Percentiles rank a stretch among this genome's conserved stretches.
phyloP scores from a whole-genome alignment of 1,284 basidiomycete species.

The Ustilago vetiveriae region DNA sequence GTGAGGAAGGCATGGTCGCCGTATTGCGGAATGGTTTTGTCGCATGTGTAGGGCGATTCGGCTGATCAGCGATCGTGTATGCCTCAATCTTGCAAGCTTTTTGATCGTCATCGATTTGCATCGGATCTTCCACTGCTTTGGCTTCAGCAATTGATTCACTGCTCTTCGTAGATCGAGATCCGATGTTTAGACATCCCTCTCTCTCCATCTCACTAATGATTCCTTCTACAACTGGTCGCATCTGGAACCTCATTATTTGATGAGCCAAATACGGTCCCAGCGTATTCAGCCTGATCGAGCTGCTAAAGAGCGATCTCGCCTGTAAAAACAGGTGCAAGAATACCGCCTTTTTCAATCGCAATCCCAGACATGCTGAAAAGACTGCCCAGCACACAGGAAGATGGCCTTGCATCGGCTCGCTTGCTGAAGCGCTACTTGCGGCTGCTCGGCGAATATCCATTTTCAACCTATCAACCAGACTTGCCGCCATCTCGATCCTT shows the following conservation, averaged over 20 bases:
- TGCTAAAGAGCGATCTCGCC: slow-evolving; percentile 85
- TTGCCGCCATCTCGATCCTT: slow-evolving; percentile 11
- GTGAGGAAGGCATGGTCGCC: slow-evolving; percentile 2
- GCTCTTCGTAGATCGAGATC: background rate
- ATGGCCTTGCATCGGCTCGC: slow-evolving; percentile 74
- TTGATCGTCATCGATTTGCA: slow-evolving; percentile 1
- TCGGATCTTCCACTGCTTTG: background rate
- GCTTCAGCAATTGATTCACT: background rate
- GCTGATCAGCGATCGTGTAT: slow-evolving; percentile 5
- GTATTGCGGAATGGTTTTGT: slow-evolving; percentile 15
- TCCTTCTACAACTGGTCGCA: slow-evolving; percentile 64
- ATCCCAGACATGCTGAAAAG: slow-evolving; percentile 78
- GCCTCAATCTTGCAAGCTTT: background rate
- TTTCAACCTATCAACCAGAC: slow-evolving; percentile 13
- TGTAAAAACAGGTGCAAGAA: slow-evolving; percentile 93
- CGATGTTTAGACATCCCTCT: slow-evolving; percentile 5
- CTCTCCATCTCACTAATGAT: slow-evolving; percentile 13
- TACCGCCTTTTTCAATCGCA: slow-evolving; percentile 75
- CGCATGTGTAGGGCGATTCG: background rate
- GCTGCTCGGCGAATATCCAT: background rate
- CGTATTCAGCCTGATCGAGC: slow-evolving; percentile 87
- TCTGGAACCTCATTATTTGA: slow-evolving; percentile 80
- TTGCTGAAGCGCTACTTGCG: background rate
- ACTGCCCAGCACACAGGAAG: slow-evolving; percentile 89
- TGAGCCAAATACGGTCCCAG: slow-evolving; percentile 94